These are phyloP conservation scores for Hypholoma sublateritium DNA, from an alignment of 768 basidiomycete genomes.

Conservation along the genomic window DNA sequence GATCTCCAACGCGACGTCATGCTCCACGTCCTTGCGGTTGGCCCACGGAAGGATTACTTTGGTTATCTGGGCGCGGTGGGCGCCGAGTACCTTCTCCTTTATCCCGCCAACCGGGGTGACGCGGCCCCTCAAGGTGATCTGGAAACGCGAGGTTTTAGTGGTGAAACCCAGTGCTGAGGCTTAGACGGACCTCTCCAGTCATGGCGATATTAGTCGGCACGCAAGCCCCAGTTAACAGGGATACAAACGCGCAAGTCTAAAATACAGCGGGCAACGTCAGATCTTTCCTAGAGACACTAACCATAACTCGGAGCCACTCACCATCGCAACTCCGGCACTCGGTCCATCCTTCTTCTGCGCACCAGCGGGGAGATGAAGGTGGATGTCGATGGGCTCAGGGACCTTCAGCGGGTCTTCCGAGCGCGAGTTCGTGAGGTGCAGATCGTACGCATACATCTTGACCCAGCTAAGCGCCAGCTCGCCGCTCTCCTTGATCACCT, in stretches of 20 bases:
- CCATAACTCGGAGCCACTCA: conserved; percentile 27
- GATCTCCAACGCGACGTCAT: conserved; percentile 77
- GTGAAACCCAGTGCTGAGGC: not conserved
- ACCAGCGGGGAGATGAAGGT: conserved; percentile 86
- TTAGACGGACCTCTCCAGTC: conserved; percentile 75
- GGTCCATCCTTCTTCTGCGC: conserved; percentile 95
- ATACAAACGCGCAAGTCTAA: conserved; percentile 83
- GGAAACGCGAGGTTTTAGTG: not conserved
- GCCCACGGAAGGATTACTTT: conserved; percentile 84
- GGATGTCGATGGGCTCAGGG: conserved; percentile 75
- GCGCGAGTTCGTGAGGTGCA: conserved; percentile 71
- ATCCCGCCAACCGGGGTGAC: conserved; percentile 88
- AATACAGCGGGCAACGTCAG: not conserved
- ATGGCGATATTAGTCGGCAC: conserved; percentile 77
- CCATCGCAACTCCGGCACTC: conserved; percentile 88
- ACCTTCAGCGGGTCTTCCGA: conserved; percentile 75
- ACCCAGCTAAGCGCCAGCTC: conserved; percentile 93
- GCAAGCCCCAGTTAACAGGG: conserved; percentile 73
- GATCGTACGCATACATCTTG: conserved; percentile 77
- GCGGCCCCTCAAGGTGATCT: conserved; percentile 82
- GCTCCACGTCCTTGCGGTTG: conserved; percentile 86
- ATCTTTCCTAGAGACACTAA: too few species aligned
- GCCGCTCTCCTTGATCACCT: conserved; percentile 91
- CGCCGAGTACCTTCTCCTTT: conserved; percentile 90
- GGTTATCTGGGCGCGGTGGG: conserved; percentile 81